phyloP scores from a whole-genome alignment of 164 flowering plant genomes.

The Malania oleifera region DNA sequence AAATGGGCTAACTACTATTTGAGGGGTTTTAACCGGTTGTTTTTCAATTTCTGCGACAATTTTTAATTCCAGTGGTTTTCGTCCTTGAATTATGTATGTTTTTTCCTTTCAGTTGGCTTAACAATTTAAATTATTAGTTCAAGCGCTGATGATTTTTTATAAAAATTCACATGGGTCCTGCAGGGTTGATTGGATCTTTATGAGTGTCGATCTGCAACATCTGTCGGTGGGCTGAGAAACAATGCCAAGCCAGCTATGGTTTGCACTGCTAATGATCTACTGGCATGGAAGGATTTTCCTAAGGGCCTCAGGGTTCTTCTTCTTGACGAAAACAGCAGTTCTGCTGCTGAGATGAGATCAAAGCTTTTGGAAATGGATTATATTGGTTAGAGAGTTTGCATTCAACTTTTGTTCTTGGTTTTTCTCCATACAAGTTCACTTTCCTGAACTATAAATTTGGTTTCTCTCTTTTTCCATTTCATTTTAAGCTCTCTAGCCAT shows the following conservation, averaged over 20 bases:
- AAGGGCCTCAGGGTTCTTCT: conserved; percentile 83
- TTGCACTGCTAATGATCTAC: conserved; percentile 71
- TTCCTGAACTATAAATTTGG: conserved; percentile 8
- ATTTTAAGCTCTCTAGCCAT: not conserved
- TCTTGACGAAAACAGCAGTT: conserved; percentile 50
- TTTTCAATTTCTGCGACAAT: too few relatives aligned
- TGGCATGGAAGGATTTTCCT: conserved; percentile 79
- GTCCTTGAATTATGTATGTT: not conserved
- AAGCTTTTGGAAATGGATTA: conserved; percentile 86
- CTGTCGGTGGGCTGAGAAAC: conserved; percentile 34
- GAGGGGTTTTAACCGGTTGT: too few relatives aligned
- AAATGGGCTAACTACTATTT: too few relatives aligned
- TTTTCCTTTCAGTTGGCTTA: not conserved
- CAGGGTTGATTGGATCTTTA: conserved; percentile 19
- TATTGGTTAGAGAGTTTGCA: conserved; percentile 44
- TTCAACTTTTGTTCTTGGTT: conserved; percentile 6
- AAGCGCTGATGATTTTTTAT: not conserved
- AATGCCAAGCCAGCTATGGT: conserved; percentile 80
- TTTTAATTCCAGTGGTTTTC: not conserved
- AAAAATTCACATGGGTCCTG: conserved; percentile 6
- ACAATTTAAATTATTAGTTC: not conserved
- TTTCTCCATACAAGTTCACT: not conserved
- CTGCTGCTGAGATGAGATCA: conserved; percentile 56
- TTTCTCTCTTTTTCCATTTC: not conserved
- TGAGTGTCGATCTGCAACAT: conserved; percentile 12